Percentiles rank a stretch among this genome's conserved stretches.
Evolutionary conservation across 148 eudicot species (phyloP).

Genomic region (Rhododendron vialii): DNA sequence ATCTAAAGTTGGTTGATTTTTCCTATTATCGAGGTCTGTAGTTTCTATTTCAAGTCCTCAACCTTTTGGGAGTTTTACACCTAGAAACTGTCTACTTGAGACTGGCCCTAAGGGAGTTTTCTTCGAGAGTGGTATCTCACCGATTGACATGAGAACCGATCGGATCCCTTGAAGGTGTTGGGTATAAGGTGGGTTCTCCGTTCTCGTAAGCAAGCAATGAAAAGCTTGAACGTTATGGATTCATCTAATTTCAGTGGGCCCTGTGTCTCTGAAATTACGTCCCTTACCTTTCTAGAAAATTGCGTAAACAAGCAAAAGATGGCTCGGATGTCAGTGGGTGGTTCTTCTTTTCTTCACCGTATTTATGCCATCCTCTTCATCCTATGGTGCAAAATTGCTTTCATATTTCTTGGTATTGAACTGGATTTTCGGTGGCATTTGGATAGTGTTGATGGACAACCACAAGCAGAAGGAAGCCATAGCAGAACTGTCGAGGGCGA

Average conservation of each 20-base stretch:
- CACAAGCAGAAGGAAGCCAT: slow-evolving; percentile 92
- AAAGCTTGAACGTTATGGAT: not conserved
- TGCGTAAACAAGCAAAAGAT: not conserved
- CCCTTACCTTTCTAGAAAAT: not conserved
- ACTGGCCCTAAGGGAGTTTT: not conserved
- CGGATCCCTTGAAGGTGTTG: not conserved
- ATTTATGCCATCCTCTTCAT: not conserved
- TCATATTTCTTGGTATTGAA: slow-evolving; percentile 4
- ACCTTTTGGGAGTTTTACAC: not conserved
- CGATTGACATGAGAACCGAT: not conserved
- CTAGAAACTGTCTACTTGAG: not conserved
- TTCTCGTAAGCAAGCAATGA: not conserved
- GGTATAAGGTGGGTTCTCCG: not conserved
- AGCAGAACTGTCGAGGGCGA: slow-evolving; percentile 73
- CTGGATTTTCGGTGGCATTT: not conserved
- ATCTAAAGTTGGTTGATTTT: not conserved
- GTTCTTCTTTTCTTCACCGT: not conserved
- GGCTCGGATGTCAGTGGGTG: not conserved
- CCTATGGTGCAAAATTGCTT: not conserved
- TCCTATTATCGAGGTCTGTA: not conserved
- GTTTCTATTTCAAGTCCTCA: not conserved
- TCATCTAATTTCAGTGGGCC: not conserved
- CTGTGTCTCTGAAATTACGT: not conserved
- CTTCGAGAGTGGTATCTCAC: not conserved
- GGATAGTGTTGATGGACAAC: slow-evolving; percentile 90